A percentile compares a stretch with the other conserved stretches of the same genome.
Conservation (phyloP, 1,139 yeast species). For the Nakaseomyces glabratus region DNA sequence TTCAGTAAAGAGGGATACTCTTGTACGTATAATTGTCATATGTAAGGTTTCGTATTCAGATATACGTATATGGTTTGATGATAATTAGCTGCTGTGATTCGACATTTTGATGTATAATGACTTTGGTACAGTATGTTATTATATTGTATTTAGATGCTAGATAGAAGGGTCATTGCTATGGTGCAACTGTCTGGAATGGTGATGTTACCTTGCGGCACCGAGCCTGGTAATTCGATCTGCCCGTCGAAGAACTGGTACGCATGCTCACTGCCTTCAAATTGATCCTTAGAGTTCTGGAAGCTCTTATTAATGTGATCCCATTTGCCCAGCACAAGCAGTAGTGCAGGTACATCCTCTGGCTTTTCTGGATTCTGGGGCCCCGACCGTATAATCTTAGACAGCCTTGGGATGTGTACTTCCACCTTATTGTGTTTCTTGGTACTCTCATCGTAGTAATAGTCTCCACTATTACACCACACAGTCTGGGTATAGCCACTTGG, state of each 20-base stretch:
- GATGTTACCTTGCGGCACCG: slow-evolving; percentile 37
- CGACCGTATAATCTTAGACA: slow-evolving; percentile 17
- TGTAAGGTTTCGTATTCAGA: too few relatives aligned
- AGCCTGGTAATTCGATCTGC: slow-evolving; percentile 43
- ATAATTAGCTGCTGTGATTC: too few relatives aligned
- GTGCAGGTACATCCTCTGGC: slow-evolving; percentile 21
- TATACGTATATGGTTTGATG: too few relatives aligned
- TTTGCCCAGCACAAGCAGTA: slow-evolving; percentile 54
- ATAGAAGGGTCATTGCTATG: slow-evolving; percentile 42
- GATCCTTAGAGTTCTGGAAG: slow-evolving; percentile 41
- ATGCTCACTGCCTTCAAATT: slow-evolving; percentile 44
- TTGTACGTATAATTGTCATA: too few relatives aligned
- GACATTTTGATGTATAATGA: too few relatives aligned
- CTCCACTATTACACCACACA: slow-evolving; percentile 46
- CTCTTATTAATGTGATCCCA: slow-evolving; percentile 48
- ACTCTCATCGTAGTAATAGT: slow-evolving; percentile 38
- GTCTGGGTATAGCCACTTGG: slow-evolving; percentile 59
- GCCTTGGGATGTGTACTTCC: slow-evolving; percentile 19
- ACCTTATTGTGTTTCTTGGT: slow-evolving; percentile 19
- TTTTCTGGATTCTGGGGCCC: background rate
- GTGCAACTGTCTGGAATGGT: slow-evolving; percentile 35
- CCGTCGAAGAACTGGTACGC: slow-evolving; percentile 65
- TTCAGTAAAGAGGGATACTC: too few relatives aligned
- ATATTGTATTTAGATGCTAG: slow-evolving; percentile 1
- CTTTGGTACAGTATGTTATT: too few relatives aligned